Evolutionary conservation across 345 rosid species (phyloP).

Genomic region (Syzygium jambos): DNA sequence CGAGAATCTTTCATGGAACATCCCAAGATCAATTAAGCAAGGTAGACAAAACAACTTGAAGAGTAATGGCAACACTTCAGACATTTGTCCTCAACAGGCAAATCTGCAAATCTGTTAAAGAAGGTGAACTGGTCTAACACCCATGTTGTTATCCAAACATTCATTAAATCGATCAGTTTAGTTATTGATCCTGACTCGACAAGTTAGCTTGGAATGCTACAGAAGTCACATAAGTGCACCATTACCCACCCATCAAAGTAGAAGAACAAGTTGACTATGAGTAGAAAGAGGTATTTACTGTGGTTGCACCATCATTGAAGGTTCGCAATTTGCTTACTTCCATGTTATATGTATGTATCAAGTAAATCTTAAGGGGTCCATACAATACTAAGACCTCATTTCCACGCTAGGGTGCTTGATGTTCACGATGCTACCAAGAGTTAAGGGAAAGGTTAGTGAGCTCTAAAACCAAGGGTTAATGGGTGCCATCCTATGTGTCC

Average conservation of each 20-base stretch:
- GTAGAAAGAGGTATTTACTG: background rate
- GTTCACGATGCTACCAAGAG: background rate
- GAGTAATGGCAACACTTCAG: background rate
- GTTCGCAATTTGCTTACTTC: background rate
- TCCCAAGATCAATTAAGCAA: background rate
- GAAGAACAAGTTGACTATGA: background rate
- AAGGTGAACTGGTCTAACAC: background rate
- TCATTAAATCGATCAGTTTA: background rate
- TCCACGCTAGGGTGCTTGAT: background rate
- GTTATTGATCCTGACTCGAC: background rate
- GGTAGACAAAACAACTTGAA: background rate
- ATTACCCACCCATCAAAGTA: background rate
- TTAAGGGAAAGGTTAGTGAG: background rate
- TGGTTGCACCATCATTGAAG: background rate
- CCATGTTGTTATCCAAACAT: background rate
- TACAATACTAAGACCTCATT: background rate
- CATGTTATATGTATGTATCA: background rate
- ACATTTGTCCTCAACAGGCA: background rate
- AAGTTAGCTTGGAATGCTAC: background rate
- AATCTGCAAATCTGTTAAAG: background rate
- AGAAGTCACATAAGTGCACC: background rate
- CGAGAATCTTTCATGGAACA: background rate
- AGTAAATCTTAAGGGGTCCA: background rate
- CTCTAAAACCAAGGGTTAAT: background rate
- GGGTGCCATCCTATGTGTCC: background rate